Evolutionary conservation across 176 grass and related monocot genomes (phyloP).

Genomic region (Oryza glaberrima): DNA sequence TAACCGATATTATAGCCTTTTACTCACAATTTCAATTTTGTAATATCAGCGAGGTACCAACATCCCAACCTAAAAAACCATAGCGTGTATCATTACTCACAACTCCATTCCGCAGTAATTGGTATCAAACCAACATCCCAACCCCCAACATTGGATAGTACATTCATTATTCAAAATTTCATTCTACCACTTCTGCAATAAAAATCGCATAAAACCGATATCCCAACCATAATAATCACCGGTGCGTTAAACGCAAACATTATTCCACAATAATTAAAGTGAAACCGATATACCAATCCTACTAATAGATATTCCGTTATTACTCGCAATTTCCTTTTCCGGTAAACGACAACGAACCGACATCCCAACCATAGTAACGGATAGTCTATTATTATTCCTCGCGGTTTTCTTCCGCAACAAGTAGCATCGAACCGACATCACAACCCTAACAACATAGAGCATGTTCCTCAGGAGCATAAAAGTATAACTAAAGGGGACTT

Average conservation of each 20-base stretch:
- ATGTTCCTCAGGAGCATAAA: neutral
- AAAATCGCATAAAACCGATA: neutral
- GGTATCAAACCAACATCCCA: neutral
- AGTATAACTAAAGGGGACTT: neutral
- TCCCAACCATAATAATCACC: neutral
- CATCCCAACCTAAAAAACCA: neutral
- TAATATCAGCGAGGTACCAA: neutral
- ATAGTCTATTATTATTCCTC: neutral
- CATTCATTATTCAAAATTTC: neutral
- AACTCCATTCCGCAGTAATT: neutral
- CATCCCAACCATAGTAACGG: neutral
- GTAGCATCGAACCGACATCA: neutral
- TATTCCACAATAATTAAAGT: neutral
- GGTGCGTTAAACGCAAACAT: neutral
- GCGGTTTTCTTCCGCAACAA: neutral
- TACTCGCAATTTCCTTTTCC: neutral
- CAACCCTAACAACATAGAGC: neutral
- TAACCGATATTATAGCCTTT: neutral
- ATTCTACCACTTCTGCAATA: neutral
- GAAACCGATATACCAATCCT: neutral
- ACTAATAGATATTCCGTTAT: neutral
- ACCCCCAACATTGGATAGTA: neutral
- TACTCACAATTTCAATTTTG: neutral
- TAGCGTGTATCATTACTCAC: neutral
- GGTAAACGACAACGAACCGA: neutral